phyloP scores from a whole-genome alignment of 345 rosid genomes.

The Raphanus sativus region DNA sequence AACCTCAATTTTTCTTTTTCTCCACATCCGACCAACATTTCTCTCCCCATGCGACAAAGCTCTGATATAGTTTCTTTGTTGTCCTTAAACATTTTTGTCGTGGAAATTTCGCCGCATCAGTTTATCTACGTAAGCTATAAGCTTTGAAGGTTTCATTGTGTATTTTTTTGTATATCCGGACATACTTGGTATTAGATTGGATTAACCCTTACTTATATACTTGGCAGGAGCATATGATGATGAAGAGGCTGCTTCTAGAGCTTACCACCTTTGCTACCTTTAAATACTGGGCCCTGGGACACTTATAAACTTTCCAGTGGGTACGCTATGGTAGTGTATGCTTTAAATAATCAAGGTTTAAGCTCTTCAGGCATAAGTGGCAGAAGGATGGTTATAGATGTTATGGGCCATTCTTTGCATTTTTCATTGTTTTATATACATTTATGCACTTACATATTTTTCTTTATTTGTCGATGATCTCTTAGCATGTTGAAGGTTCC shows the following conservation, averaged over 20 bases:
- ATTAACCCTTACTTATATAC: constrained; percentile 13
- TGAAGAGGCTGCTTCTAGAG: constrained; percentile 99
- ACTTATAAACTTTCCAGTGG: too few species aligned
- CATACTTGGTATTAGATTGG: not conserved
- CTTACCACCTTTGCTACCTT: too few species aligned
- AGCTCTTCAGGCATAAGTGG: too few species aligned
- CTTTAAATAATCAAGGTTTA: too few species aligned
- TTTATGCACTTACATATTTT: too few species aligned
- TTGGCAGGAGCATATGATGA: constrained; percentile 82
- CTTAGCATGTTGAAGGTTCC: too few species aligned
- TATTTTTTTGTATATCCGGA: constrained; percentile 8
- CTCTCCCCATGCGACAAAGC: constrained; percentile 10
- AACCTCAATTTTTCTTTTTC: constrained; percentile 58
- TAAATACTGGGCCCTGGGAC: too few species aligned
- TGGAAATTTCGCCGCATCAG: constrained; percentile 47
- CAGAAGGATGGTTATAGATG: not conserved
- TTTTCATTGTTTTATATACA: too few species aligned
- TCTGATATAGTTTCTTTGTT: constrained; percentile 36
- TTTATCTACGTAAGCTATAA: constrained; percentile 39
- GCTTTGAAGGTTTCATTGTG: not conserved
- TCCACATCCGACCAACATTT: too few species aligned
- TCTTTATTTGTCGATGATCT: too few species aligned
- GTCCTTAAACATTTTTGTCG: constrained; percentile 34
- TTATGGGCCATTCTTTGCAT: too few species aligned
- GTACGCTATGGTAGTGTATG: too few species aligned